phyloP scores from a whole-genome alignment of 495 filamentous ascomycete species.

The Tuber borchii region DNA sequence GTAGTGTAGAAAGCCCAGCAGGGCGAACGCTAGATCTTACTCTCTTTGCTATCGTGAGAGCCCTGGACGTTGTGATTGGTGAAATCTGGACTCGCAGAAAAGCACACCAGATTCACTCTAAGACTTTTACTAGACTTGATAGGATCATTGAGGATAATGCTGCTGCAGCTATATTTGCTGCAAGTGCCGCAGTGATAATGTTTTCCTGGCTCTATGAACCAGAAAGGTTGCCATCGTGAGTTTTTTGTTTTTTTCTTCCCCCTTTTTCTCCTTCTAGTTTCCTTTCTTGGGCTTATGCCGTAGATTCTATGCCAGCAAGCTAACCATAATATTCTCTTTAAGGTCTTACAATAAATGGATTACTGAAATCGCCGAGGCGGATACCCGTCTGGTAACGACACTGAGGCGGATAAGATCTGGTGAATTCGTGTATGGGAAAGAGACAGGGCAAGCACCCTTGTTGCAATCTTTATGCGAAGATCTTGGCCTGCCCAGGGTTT shows the following conservation, averaged over 20 bases:
- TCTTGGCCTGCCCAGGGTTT: slow-evolving; percentile 59
- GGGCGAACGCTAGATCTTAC: slow-evolving; percentile 84
- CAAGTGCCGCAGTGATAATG: slow-evolving; percentile 77
- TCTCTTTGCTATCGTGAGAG: slow-evolving; percentile 66
- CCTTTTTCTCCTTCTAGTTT: not conserved
- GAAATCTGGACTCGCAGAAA: slow-evolving; percentile 56
- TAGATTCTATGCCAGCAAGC: not conserved
- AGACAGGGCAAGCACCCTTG: slow-evolving; percentile 66
- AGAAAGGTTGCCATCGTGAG: slow-evolving; percentile 38
- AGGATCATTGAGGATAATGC: slow-evolving; percentile 50
- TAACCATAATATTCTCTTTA: slow-evolving; percentile 11
- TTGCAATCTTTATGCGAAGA: slow-evolving; percentile 71
- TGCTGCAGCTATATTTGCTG: slow-evolving; percentile 68
- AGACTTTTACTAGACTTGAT: slow-evolving; percentile 52
- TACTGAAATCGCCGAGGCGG: slow-evolving; percentile 67
- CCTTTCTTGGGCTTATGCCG: not conserved
- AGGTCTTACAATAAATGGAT: slow-evolving; percentile 81
- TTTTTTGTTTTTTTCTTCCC: slow-evolving; percentile 4
- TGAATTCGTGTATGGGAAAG: slow-evolving; percentile 65
- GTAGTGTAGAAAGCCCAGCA: slow-evolving; percentile 48
- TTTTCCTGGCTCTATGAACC: slow-evolving; percentile 42
- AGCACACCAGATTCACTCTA: slow-evolving; percentile 41
- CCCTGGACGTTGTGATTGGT: slow-evolving; percentile 64
- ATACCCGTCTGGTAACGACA: slow-evolving; percentile 66
- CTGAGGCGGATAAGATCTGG: slow-evolving; percentile 61